phyloP scores from a whole-genome alignment of 208 protist species.

The Spongospora subterranea region DNA sequence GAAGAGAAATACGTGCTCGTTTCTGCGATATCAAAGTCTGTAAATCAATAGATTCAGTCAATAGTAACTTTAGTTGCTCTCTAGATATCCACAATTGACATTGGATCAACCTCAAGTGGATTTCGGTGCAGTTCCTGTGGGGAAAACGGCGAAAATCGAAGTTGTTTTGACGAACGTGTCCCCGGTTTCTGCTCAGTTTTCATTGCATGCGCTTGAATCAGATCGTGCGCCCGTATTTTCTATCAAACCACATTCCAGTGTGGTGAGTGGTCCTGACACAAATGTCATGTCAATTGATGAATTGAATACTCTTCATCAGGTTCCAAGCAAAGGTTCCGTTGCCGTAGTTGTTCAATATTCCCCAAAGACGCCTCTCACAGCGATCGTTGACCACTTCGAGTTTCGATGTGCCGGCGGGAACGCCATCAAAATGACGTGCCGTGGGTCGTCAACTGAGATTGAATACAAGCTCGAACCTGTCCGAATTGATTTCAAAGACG shows the following conservation, averaged over 20 bases:
- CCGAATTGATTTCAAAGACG: constrained; percentile 3
- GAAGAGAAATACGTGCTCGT: not conserved
- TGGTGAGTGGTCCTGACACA: not conserved
- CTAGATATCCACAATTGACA: not conserved
- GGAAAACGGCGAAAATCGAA: not conserved
- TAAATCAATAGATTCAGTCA: not conserved
- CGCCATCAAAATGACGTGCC: not conserved
- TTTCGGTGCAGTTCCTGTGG: not conserved
- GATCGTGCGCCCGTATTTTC: not conserved
- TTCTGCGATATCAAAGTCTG: not conserved
- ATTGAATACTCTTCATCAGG: not conserved
- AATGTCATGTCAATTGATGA: not conserved
- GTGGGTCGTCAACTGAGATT: not conserved
- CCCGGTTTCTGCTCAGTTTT: not conserved
- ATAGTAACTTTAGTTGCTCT: not conserved
- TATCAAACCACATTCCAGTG: not conserved
- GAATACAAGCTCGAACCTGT: not conserved
- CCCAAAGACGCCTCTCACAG: not conserved
- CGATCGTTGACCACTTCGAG: constrained; percentile 31
- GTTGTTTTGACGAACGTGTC: constrained; percentile 20
- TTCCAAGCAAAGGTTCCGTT: not conserved
- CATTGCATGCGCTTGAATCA: not conserved
- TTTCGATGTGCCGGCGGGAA: constrained; percentile 6
- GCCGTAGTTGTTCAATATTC: not conserved
- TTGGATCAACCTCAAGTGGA: not conserved